Evolutionary conservation across 106 monocot species (phyloP).

Genomic region (Allium cepa): DNA sequence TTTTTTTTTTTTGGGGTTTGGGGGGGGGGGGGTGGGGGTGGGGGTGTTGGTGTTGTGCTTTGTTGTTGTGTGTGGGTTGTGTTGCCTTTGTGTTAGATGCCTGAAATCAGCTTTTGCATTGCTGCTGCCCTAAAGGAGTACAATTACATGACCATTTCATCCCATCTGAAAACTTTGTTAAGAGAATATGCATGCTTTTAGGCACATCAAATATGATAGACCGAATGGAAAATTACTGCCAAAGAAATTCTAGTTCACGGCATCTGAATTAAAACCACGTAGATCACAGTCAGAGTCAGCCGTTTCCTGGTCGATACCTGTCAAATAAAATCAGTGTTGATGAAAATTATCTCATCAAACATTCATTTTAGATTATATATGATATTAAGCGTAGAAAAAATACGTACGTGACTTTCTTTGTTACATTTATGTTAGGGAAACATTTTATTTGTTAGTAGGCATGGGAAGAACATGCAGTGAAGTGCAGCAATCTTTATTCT

Average conservation of each 20-base stretch:
- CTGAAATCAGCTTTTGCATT: no score
- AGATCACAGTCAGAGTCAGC: conserved; percentile 3
- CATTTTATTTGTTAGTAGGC: not conserved
- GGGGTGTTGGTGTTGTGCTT: no score
- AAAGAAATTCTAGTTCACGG: not conserved
- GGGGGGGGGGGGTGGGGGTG: no score
- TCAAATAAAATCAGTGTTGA: not conserved
- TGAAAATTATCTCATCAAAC: not conserved
- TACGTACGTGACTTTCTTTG: no score
- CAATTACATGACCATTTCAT: not conserved
- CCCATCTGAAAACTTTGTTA: not conserved
- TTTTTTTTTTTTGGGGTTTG: no score
- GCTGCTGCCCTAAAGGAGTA: not conserved
- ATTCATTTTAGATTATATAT: not conserved
- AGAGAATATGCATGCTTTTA: conserved; percentile 5
- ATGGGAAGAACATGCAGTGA: not conserved
- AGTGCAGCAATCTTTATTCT: conserved; percentile 6
- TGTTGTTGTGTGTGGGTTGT: no score
- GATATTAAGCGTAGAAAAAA: not conserved
- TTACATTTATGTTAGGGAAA: no score
- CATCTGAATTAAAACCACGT: not conserved
- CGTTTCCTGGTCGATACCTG: conserved; percentile 13
- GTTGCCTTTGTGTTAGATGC: no score
- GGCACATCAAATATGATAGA: not conserved
- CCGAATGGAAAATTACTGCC: not conserved